A percentile compares a stretch with the other conserved stretches of the same genome.
Conservation (phyloP, 768 basidiomycete species). For the Trametes cubensis region DNA sequence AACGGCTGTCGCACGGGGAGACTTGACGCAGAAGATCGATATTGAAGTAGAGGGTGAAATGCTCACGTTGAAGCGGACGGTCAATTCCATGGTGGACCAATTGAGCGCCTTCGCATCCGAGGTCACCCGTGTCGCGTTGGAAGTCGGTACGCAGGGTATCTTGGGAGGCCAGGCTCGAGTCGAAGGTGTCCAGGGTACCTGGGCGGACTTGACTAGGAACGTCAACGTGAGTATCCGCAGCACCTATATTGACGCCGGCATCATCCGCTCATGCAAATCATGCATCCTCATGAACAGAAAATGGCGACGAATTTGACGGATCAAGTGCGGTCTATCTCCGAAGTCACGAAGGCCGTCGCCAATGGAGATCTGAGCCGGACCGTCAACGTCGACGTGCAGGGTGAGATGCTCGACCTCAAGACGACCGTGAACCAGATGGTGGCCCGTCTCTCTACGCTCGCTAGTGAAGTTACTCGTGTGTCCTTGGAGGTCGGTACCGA, state of each 20-base stretch:
- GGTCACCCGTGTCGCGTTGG: conserved; percentile 79
- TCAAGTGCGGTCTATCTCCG: conserved; percentile 90
- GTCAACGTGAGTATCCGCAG: conserved; percentile 68
- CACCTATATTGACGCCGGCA: neutral
- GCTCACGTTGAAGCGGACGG: conserved; percentile 78
- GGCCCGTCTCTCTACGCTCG: conserved; percentile 68
- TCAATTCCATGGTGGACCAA: conserved; percentile 95
- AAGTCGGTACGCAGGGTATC: conserved; percentile 90
- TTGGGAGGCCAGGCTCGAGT: conserved; percentile 90
- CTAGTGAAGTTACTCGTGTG: conserved; percentile 87
- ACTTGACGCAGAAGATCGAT: conserved; percentile 91
- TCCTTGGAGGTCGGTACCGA: conserved; percentile 91
- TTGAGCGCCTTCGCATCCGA: conserved; percentile 85
- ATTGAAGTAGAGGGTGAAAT: conserved; percentile 90
- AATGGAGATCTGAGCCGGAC: conserved; percentile 80
- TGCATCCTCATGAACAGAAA: conserved; percentile 49
- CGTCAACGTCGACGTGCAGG: conserved; percentile 91
- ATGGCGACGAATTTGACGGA: conserved; percentile 86
- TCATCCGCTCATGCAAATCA: neutral
- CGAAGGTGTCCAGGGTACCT: conserved; percentile 90
- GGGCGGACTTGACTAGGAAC: conserved; percentile 86
- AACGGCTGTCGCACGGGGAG: conserved; percentile 88
- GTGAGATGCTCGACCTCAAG: conserved; percentile 90
- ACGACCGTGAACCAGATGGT: conserved; percentile 82
- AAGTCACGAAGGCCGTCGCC: conserved; percentile 78